Percentiles rank a stretch among this genome's conserved stretches.
Conservation (phyloP, 306 rosid genomes). For the Cucurbita maxima region DNA sequence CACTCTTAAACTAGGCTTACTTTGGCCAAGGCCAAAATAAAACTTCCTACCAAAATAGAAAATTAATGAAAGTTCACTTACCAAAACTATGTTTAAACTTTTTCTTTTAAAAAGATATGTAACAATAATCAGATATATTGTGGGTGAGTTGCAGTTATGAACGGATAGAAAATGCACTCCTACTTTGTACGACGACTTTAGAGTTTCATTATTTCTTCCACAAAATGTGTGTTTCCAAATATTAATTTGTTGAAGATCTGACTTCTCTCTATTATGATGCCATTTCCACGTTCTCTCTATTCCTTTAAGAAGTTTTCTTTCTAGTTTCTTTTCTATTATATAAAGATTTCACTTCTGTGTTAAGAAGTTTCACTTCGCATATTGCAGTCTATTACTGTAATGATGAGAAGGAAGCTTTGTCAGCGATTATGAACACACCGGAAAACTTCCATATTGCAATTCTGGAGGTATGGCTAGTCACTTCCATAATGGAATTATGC, state of each 20-base stretch:
- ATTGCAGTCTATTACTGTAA: neutral
- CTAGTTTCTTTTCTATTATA: neutral
- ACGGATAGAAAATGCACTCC: neutral
- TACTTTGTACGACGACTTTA: neutral
- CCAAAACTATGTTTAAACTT: neutral
- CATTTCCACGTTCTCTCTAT: neutral
- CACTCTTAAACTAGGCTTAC: too few relatives aligned
- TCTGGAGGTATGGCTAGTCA: neutral
- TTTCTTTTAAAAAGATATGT: neutral
- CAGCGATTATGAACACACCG: neutral
- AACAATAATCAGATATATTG: neutral
- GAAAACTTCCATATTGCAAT: slow-evolving; percentile 8
- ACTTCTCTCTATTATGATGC: neutral
- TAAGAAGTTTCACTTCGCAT: neutral
- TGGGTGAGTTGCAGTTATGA: neutral
- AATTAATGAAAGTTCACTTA: neutral
- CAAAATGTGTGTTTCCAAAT: neutral
- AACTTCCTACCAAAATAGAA: neutral
- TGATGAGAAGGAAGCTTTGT: slow-evolving; percentile 7
- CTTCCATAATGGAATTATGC: neutral
- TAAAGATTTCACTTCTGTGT: neutral
- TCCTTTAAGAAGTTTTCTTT: neutral
- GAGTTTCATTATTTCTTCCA: neutral
- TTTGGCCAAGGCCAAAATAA: neutral
- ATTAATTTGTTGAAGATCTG: neutral